Base-by-base conservation (phyloP, 805 yeast genomes). In the Alloascoidea hylecoeti region DNA sequence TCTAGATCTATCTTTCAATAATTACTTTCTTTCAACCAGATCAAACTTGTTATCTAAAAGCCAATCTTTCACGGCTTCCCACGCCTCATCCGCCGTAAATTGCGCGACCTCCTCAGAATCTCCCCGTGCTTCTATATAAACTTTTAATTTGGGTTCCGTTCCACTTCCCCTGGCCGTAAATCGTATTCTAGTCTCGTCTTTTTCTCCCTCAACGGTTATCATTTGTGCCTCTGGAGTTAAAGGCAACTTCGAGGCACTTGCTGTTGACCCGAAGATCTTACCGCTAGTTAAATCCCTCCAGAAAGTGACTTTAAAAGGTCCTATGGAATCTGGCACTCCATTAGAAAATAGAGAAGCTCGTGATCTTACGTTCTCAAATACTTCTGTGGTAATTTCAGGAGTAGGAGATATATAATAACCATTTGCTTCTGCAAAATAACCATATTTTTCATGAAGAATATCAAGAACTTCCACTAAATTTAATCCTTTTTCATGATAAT, bases 101-200 rank as follows among this genome's bases (percentile, higher is more conserved):
- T 47, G 42, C 0, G 95, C 82, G 3, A 55, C 51, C 0, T 42
- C 49, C 34, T 68, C 81, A 5, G 61, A 53, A 0, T 44, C 37
- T 0, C 84, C 67, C 33, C 57, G 56, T 0, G 94, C 92, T 52
- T 89, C 98, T 23, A 89, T 77, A 57, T 89, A 89, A 1, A 89
- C 82, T 55, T 89, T 89, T 44, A 89, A 63, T 53, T 89, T 89
- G 2, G 96, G 96, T 55, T 89, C 98, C 0, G 98, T 89, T 6
- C 98, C 98, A 2, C 95, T 84, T 0, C 96, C 96, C 38, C 98
- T 68, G 37, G 83, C 75, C 0, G 97, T 88, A 51, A 88, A 77
- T 27, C 94, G 60, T 2, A 84, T 75, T 15, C 44, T 45, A 33
- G 63, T 70, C 2, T 49, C 55, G 4, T 38, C 42, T 17, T 38